These are phyloP conservation scores for Phytophthora litchii DNA, from an alignment of 352 stramenopile genomes.

Conservation along the genomic window DNA sequence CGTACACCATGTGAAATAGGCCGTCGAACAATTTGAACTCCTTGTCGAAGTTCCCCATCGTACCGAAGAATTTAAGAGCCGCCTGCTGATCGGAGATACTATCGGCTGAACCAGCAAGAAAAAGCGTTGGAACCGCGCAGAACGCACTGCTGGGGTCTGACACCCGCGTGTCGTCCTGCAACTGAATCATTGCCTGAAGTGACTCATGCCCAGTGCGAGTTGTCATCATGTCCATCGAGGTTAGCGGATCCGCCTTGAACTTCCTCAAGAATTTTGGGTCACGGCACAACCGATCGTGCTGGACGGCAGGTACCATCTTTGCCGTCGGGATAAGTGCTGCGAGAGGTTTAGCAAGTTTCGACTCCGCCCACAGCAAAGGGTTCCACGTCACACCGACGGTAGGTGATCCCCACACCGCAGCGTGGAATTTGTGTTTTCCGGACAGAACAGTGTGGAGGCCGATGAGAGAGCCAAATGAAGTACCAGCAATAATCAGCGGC, in stretches of 20 bases:
- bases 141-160: constrained; percentile 28
- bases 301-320: constrained; percentile 39
- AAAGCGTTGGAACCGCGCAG: constrained; percentile 34
- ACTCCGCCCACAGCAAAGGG: constrained; percentile 33
- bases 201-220: constrained; percentile 41
- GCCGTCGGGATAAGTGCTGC: constrained; percentile 35
- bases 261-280: constrained; percentile 43
- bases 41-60: constrained; percentile 60
- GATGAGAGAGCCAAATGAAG: constrained; percentile 44
- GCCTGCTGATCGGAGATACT: constrained; percentile 49
- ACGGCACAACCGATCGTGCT: constrained; percentile 42
- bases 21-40: constrained; percentile 64
- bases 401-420: constrained; percentile 36
- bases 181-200: constrained; percentile 39
- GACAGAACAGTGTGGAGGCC: constrained; percentile 45
- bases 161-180: constrained; percentile 39
- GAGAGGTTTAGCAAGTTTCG: constrained; percentile 31
- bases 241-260: constrained; percentile 44
- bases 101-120: constrained; percentile 53
- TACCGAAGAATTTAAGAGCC: constrained; percentile 48
- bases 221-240: constrained; percentile 42
- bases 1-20: constrained; percentile 61
- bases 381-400: constrained; percentile 44
- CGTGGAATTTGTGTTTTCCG: constrained; percentile 43
- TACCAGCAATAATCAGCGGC: constrained; percentile 46